Percentiles rank a stretch among this genome's conserved stretches.
These are phyloP conservation scores for Penicillium coprophilum DNA, from an alignment of 495 filamentous ascomycete species.

Conservation along the genomic window DNA sequence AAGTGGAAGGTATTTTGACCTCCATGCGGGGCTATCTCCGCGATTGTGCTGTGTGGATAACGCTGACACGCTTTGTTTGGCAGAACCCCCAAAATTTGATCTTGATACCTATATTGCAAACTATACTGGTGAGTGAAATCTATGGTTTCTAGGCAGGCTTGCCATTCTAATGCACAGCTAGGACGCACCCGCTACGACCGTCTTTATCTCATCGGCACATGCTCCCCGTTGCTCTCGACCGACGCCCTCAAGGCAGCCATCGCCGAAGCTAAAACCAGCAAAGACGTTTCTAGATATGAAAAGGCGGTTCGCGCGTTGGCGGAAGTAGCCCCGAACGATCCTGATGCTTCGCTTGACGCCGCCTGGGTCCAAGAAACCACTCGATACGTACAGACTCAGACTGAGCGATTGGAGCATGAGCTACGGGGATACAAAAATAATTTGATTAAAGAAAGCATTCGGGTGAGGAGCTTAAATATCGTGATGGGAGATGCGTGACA, in stretches of 20 bases:
- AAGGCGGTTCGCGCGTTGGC: constrained; percentile 63
- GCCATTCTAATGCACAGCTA: constrained; percentile 23
- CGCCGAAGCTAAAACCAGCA: constrained; percentile 71
- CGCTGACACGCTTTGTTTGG: constrained; percentile 9
- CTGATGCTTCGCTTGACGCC: constrained; percentile 63
- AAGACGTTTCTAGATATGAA: constrained; percentile 69
- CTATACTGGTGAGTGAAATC: constrained; percentile 65
- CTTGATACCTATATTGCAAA: constrained; percentile 90
- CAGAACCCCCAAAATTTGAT: constrained; percentile 86
- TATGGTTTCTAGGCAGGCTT: not conserved
- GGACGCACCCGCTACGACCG: constrained; percentile 76
- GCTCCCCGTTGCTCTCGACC: constrained; percentile 69
- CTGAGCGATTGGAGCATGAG: constrained; percentile 73
- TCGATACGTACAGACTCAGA: constrained; percentile 63
- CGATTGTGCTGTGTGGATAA: not conserved
- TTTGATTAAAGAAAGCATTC: constrained; percentile 93
- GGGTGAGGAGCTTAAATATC: constrained; percentile 54
- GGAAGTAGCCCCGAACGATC: constrained; percentile 63
- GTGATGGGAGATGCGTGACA: not conserved
- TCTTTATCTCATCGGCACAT: constrained; percentile 74
- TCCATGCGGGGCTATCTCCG: constrained; percentile 9
- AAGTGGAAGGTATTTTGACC: constrained; percentile 22
- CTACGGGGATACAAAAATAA: constrained; percentile 96
- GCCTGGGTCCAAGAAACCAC: constrained; percentile 67
- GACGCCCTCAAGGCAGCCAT: constrained; percentile 82